Evolutionary conservation across 768 basidiomycete species (phyloP).

Genomic region (Sarcodon aspratus): DNA sequence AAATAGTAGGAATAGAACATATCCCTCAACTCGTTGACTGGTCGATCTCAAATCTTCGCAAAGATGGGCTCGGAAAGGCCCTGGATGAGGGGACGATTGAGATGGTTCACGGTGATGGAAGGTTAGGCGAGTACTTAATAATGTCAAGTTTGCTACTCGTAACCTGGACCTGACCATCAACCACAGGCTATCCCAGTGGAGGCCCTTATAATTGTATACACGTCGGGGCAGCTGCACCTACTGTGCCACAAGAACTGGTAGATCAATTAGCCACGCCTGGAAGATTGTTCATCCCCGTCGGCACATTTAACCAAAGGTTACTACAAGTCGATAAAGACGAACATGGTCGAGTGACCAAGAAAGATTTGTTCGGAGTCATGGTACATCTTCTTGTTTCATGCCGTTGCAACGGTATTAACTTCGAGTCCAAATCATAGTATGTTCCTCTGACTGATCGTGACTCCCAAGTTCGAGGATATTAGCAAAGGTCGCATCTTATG

Average conservation of each 20-base stretch:
- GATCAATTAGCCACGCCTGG: slow-evolving; percentile 71
- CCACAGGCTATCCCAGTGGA: slow-evolving; percentile 9
- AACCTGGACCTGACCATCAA: neutral
- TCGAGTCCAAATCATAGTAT: slow-evolving; percentile 34
- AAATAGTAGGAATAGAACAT: slow-evolving; percentile 87
- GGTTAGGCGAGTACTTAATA: slow-evolving; percentile 41
- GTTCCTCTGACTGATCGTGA: slow-evolving; percentile 58
- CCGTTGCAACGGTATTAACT: neutral
- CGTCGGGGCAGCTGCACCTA: slow-evolving; percentile 86
- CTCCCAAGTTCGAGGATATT: neutral
- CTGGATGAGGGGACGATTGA: slow-evolving; percentile 45
- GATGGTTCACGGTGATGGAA: slow-evolving; percentile 69
- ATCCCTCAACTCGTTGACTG: slow-evolving; percentile 65
- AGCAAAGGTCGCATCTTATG: no score
- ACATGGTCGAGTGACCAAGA: slow-evolving; percentile 52
- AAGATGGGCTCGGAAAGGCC: slow-evolving; percentile 49
- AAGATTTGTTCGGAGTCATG: slow-evolving; percentile 68
- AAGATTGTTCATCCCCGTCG: slow-evolving; percentile 90
- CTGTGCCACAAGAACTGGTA: slow-evolving; percentile 56
- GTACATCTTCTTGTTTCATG: slow-evolving; percentile 24
- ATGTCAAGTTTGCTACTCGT: neutral
- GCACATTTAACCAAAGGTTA: slow-evolving; percentile 36
- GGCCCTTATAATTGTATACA: slow-evolving; percentile 58
- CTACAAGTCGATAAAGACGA: slow-evolving; percentile 77
- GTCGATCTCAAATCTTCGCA: slow-evolving; percentile 55